phyloP scores from a whole-genome alignment of 306 rosid species.

The Vigna nakashimae region DNA sequence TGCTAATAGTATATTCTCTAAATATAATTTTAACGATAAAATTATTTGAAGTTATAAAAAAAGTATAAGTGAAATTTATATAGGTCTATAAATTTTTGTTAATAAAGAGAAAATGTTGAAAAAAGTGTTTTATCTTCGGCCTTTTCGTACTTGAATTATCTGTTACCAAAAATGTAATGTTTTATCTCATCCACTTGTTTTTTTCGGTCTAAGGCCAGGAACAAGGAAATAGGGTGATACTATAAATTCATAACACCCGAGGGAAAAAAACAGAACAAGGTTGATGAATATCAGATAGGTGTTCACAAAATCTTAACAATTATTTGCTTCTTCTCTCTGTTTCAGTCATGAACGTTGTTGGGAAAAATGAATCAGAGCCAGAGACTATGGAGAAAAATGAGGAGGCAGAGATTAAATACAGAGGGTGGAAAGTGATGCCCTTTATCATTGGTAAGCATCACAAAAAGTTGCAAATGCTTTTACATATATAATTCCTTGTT shows the following conservation, averaged over 20 bases:
- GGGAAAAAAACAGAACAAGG: neutral
- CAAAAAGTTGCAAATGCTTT: neutral
- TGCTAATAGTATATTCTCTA: too few relatives aligned
- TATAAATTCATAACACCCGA: neutral
- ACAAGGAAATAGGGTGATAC: neutral
- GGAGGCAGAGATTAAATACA: slow-evolving; percentile 53
- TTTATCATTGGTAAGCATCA: slow-evolving; percentile 71
- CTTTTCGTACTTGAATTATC: neutral
- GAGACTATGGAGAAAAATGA: slow-evolving; percentile 50
- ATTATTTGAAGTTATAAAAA: too few relatives aligned
- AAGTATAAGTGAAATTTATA: too few relatives aligned
- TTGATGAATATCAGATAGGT: neutral
- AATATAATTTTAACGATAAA: too few relatives aligned
- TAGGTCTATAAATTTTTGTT: too few relatives aligned
- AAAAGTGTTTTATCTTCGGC: neutral
- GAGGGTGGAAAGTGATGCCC: slow-evolving; percentile 95
- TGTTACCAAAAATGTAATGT: neutral
- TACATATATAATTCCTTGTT: neutral
- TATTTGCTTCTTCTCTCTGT: neutral
- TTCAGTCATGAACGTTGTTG: neutral
- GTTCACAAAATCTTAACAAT: slow-evolving; percentile 6
- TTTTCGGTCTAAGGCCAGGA: neutral
- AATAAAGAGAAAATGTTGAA: too few relatives aligned
- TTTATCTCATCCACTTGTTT: neutral
- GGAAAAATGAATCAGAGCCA: neutral